These are phyloP conservation scores for Trichocladium uniseriatum DNA, from an alignment of 495 filamentous ascomycete species.

Conservation along the genomic window DNA sequence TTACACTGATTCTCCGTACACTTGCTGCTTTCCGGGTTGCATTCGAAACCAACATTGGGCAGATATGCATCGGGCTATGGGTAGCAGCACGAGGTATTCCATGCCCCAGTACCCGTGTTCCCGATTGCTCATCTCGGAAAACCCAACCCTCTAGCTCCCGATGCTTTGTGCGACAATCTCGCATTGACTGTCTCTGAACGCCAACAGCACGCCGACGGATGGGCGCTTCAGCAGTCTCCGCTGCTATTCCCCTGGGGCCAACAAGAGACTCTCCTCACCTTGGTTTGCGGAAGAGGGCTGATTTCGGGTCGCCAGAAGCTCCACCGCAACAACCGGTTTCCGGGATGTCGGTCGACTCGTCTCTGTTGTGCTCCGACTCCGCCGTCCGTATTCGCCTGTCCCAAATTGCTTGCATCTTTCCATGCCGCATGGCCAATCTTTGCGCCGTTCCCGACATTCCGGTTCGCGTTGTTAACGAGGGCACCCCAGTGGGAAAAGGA, in stretches of 20 bases:
- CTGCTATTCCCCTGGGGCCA: constrained; percentile 14
- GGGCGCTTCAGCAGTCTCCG: constrained; percentile 2
- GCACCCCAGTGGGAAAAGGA: background rate
- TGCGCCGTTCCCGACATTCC: constrained; percentile 21
- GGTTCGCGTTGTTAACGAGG: constrained; percentile 18
- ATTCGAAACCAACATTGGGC: too few species aligned
- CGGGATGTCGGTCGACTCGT: constrained; percentile 20
- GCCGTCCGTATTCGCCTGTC: background rate
- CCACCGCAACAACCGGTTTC: constrained; percentile 10
- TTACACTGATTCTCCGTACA: too few species aligned
- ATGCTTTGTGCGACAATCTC: too few species aligned
- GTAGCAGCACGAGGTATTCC: too few species aligned
- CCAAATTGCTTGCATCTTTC: background rate
- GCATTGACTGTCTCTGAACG: too few species aligned
- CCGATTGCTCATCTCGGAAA: too few species aligned
- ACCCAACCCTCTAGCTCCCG: too few species aligned
- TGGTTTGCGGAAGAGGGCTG: constrained; percentile 8
- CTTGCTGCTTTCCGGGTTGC: too few species aligned
- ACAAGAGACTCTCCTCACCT: constrained; percentile 10
- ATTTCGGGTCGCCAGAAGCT: constrained; percentile 2
- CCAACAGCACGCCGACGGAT: background rate
- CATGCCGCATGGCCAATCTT: constrained; percentile 2
- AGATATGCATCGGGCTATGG: too few species aligned
- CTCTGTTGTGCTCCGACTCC: constrained; percentile 12
- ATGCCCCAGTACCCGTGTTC: too few species aligned